Evolutionary conservation across 352 stramenopile genomes (phyloP).

Genomic region (Blastocystis sp.): DNA sequence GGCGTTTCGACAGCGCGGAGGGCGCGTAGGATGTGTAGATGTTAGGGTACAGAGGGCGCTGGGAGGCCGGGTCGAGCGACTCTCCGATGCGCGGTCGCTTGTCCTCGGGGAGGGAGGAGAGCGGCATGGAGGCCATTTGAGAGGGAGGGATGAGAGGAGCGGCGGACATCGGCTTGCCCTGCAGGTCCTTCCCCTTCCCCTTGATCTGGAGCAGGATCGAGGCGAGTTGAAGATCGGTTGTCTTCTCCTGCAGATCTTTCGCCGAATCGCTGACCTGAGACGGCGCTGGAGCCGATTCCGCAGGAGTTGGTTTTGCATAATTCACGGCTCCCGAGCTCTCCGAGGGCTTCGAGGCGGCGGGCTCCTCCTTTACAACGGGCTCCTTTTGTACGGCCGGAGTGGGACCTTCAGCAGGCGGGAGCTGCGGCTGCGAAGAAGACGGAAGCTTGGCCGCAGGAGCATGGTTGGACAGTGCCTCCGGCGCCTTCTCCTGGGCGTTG

Average conservation of each 20-base stretch:
- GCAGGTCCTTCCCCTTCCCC: not conserved
- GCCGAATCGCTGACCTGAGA: not conserved
- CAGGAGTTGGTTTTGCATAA: not conserved
- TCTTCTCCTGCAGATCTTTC: not conserved
- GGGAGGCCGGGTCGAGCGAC: not conserved
- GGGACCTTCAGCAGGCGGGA: not conserved
- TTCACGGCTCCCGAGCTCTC: not conserved
- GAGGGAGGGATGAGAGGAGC: not conserved
- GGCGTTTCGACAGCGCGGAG: not conserved
- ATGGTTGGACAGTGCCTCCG: not conserved
- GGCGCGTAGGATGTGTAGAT: not conserved
- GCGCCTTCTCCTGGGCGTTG: not conserved
- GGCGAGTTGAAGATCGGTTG: constrained; percentile 19
- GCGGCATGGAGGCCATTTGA: not conserved
- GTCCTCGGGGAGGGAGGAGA: not conserved
- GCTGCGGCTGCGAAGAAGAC: not conserved
- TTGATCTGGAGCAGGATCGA: constrained; percentile 66
- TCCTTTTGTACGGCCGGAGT: not conserved
- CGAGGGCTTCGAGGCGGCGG: not conserved
- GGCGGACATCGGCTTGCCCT: not conserved
- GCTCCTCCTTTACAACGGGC: not conserved
- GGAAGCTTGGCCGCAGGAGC: not conserved
- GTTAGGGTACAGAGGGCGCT: not conserved
- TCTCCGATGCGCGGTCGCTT: constrained; percentile 28
- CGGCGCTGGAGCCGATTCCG: not conserved